Percentiles rank a stretch among this genome's conserved stretches.
phyloP scores from a whole-genome alignment of 768 basidiomycete genomes.

The Macrolepiota albuminosa region DNA sequence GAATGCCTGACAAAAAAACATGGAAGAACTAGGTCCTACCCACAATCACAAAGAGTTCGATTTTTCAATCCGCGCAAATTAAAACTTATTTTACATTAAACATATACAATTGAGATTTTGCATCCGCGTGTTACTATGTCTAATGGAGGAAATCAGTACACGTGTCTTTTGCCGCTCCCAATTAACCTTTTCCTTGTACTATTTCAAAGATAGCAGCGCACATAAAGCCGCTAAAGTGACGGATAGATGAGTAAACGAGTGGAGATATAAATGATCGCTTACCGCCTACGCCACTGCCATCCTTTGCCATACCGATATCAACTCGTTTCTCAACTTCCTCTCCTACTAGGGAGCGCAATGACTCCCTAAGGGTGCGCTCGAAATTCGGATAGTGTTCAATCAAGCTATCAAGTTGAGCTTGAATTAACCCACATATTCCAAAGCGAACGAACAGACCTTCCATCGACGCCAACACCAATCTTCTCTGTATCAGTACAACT shows the following conservation, averaged over 20 bases:
- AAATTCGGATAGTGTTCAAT: constrained; percentile 92
- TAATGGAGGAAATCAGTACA: not conserved
- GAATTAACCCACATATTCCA: not conserved
- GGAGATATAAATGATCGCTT: constrained; percentile 25
- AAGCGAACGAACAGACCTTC: constrained; percentile 49
- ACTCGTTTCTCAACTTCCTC: constrained; percentile 74
- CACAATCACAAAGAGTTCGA: not conserved
- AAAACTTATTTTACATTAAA: not conserved
- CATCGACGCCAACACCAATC: constrained; percentile 88
- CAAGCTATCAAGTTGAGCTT: constrained; percentile 44
- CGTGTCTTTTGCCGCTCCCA: not conserved
- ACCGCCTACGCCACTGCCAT: constrained; percentile 98
- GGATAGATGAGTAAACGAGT: not conserved
- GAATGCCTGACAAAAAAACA: not conserved
- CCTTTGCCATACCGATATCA: constrained; percentile 90
- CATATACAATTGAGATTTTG: constrained; percentile 3
- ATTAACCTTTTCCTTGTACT: constrained; percentile 21
- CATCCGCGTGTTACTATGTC: not conserved
- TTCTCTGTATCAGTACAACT: constrained; percentile 34
- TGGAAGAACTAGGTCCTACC: not conserved
- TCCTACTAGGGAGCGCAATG: constrained; percentile 74
- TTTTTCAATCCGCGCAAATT: not conserved
- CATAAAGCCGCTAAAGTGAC: constrained; percentile 69
- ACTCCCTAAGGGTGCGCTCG: constrained; percentile 65
- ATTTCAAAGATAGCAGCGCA: constrained; percentile 77